Evolutionary conservation across 2,329 filamentous ascomycete genomes (phyloP), one percentile per base, ranked within the genome.

Genomic region (Penicillium sp.): DNA sequence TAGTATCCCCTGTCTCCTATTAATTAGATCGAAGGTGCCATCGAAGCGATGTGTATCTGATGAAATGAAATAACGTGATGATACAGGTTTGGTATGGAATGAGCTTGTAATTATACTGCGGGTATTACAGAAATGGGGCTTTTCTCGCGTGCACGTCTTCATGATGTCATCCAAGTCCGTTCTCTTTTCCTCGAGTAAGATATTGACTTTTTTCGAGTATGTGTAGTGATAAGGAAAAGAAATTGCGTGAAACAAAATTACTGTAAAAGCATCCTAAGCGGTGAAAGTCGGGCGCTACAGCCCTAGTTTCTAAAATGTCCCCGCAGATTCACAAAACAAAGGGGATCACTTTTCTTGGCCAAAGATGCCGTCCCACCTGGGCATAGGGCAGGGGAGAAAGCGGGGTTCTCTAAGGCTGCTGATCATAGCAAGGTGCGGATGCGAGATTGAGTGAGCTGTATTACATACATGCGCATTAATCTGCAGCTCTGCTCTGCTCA

Each of bases 381-480:
- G 18, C 18, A 46, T 53, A 55, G 52, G 47, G 40, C 24, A 38
- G 36, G 32, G 22, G 22, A 54, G 47, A 59, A 55, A 56, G 49
- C 51, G 55, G 56, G 54, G 24, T 41, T 47, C 51, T 41, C 29
- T 54, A 57, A 51, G 52, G 56, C 52, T 51, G 53, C 42, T 59
- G 55, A 59, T 59, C 57, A 48, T 50, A 50, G 48, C 45, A 55
- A 54, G 53, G 50, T 54, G 49, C 54, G 52, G 51, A 44, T 59
- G 52, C 57, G 49, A 58, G 55, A 58, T 59, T 53, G 46, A 51
- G 29, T 40, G 49, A 40, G n/a, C 18, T 11, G 53, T 54, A 51
- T 57, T 52, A 51, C 44, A 40, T 57, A 55, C 51, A 55, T 58
- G 50, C 31, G 13, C 47, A 40, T 46, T 44, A 52, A 37, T 20